Conservation (phyloP, 257 asterid genomes). For the Capsicum pubescens region DNA sequence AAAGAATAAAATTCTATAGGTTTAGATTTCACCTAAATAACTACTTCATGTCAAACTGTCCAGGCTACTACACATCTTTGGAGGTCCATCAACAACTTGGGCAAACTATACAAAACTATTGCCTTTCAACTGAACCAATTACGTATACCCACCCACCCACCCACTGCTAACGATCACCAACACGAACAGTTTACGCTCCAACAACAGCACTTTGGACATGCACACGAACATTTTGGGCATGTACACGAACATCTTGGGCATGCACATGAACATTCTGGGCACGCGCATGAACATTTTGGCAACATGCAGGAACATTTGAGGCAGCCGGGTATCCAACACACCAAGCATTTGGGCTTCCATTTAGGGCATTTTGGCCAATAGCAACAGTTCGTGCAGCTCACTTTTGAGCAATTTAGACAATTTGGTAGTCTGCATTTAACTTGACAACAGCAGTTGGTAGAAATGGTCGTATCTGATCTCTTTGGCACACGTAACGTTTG, state of each 20-base stretch:
- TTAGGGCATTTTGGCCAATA: constrained; percentile 52
- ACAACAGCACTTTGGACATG: constrained; percentile 45
- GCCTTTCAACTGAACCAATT: constrained; percentile 35
- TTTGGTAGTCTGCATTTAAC: constrained; percentile 50
- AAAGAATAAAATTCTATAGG: constrained; percentile 31
- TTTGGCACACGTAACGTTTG: constrained; percentile 49
- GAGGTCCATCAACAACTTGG: constrained; percentile 28
- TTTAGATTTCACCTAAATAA: constrained; percentile 29
- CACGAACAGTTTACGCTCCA: constrained; percentile 40
- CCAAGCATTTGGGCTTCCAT: constrained; percentile 40
- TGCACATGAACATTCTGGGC: constrained; percentile 70
- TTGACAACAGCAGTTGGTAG: constrained; percentile 54
- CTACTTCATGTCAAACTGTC: constrained; percentile 35
- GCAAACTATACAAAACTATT: constrained; percentile 63
- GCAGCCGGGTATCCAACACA: constrained; percentile 47
- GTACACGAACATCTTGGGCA: constrained; percentile 66
- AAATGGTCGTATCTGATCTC: constrained; percentile 38
- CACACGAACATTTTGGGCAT: constrained; percentile 46
- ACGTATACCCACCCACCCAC: constrained; percentile 56
- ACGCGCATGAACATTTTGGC: constrained; percentile 59
- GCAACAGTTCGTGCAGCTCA: constrained; percentile 48
- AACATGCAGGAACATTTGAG: constrained; percentile 46
- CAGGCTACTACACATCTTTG: constrained; percentile 37
- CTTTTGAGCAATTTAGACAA: constrained; percentile 49
- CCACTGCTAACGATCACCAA: constrained; percentile 36